Percentiles rank a stretch among this genome's conserved stretches.
Conservation (phyloP, 129 eudicot genomes). For the Mikania micrantha region DNA sequence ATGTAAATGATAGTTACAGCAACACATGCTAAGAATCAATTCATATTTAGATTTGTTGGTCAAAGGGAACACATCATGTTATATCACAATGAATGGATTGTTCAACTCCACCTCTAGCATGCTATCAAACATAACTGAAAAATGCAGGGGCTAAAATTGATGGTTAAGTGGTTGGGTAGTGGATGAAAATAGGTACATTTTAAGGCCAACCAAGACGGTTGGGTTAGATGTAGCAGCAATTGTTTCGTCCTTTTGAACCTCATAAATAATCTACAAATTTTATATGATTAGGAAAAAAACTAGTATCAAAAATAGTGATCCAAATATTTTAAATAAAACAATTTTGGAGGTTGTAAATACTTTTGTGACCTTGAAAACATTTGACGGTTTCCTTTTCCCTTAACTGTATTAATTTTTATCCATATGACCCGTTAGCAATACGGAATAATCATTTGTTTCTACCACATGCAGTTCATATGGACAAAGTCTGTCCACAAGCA, state of each 20-base stretch:
- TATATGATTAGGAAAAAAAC: neutral
- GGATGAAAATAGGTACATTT: neutral
- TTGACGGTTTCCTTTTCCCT: neutral
- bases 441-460: neutral
- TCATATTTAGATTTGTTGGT: neutral
- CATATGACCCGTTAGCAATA: neutral
- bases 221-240: neutral
- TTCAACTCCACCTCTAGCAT: neutral
- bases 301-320: neutral
- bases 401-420: neutral
- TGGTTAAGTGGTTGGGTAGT: neutral
- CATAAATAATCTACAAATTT: neutral
- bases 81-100: neutral
- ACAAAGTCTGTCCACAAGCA: conserved; percentile 71
- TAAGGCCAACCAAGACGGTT: neutral
- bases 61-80: neutral
- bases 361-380: neutral
- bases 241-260: neutral
- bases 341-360: neutral
- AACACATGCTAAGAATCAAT: neutral
- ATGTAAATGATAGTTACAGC: neutral
- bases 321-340: neutral
- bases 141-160: neutral
- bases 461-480: conserved; percentile 80
- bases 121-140: neutral